Base-by-base conservation (phyloP, 2,329 filamentous ascomycete genomes). In the Diaporthe destruens region DNA sequence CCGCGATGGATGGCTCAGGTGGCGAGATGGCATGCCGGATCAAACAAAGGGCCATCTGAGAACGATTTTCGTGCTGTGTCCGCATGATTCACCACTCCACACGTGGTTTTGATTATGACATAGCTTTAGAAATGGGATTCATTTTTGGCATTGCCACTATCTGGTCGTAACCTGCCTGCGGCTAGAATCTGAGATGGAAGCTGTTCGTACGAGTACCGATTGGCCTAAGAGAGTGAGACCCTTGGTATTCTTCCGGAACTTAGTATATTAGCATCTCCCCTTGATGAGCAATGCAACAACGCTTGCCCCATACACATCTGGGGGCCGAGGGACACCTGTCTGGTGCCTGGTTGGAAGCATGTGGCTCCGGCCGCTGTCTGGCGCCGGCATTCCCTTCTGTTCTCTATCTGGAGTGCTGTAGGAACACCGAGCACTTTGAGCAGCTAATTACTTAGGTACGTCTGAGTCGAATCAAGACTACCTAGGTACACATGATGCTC, bases 51-150 rank as follows among this genome's bases (percentile, higher is more conserved):
- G 11, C 29, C 36, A 3, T 36, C 8, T 1, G 42, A 20, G 56
- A 20, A 18, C 9, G 1, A 14, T 25, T 20, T 8, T 14, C 16
- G 12, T 6, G 7, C 20, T n/a, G 8, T 8, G 2, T 49, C 1
- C 9, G 11, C 20, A 49, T 11, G n/a, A n/a, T 4, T 12, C 8
- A 0, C 3, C n/a, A 2, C 6, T 51, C 2, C 6, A 16, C n/a
- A 14, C 7, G 23, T 6, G 6, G 20, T 16, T 1, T 9, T 6
- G 7, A 39, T 16, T 59, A 3, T 18, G 20, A 6, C 0, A 1
- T 18, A 0, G 18, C 9, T 12, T 0, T 14, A 51, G n/a, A 5
- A 23, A 5, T 3, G 6, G n/a, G 12, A 23, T 5, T 4, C 12
- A 25, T 12, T 6, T 51, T 51, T 25, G 12, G 47, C n/a, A 25